Evolutionary conservation across 164 flowering plant genomes (phyloP), one percentile per base, ranked within the genome.

Genomic region (Liquidambar formosana): DNA sequence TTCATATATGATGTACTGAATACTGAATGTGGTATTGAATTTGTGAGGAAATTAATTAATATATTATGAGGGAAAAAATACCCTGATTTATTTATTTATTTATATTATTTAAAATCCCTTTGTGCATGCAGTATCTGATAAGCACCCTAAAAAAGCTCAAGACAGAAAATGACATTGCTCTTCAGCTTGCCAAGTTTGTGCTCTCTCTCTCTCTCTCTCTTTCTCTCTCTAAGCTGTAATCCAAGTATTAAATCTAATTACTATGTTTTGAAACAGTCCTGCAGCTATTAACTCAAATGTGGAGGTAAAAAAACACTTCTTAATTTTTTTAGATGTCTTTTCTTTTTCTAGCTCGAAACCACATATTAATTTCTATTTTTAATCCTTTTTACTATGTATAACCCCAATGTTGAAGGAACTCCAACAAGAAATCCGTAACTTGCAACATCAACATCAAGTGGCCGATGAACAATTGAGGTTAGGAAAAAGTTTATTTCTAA

Each of bases 141-240:
- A 70, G 74, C 60, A 79, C 82, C 12, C 68, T 86, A 25, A 82
- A 82, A 77, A 82, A 79, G 60, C 78, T 86, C 61, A 86, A 77
- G 71, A 73, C 77, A 11, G 87, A 83, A 56, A 78, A 77, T 75
- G 89, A 84, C 53, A 68, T 82, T 5, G 82, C 87, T 33, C 75
- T 80, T 52, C 86, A 86, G 61, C 68, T 82, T 52, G 75, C 83
- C 54, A 76, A 80, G 89, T 86, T 45, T 21, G 78, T 47, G 3
- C 48, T 33, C 19, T 45, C 57, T 54, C 5, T 23, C 27, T 53
- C 23, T 67, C 16, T n/a, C 3, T 59, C 60, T 5, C 45, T 21
- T 54, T 54, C 41, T 27, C 13, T 38, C 57, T 3, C 15, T 3
- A 23, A 15, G 6, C 52, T 70, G 19, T 46, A 27, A 49, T 23